A percentile compares a stretch with the other conserved stretches of the same genome.
Evolutionary conservation across 495 filamentous ascomycete genomes (phyloP).

Genomic region (Emericellopsis terricola): DNA sequence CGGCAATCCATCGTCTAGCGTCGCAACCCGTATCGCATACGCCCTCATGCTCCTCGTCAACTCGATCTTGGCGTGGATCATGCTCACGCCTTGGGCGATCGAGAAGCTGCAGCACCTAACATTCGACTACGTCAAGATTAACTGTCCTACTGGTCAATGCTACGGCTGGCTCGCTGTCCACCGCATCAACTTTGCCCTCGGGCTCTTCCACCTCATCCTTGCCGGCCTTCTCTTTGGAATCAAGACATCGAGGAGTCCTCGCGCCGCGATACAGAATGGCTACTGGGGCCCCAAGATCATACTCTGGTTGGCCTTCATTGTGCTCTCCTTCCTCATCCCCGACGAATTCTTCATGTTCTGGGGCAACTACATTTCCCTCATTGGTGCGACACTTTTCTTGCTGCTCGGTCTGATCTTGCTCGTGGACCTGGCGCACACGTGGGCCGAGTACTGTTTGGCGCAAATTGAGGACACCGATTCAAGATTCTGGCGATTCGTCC

Average conservation of each 20-base stretch:
- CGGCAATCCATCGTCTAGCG: too few species aligned
- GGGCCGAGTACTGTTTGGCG: slow-evolving; percentile 87
- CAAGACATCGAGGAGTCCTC: slow-evolving; percentile 65
- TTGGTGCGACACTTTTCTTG: slow-evolving; percentile 85
- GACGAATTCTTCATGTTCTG: slow-evolving; percentile 90
- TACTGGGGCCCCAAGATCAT: slow-evolving; percentile 74
- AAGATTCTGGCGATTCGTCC: slow-evolving; percentile 58
- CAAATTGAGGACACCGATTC: slow-evolving; percentile 89
- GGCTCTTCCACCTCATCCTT: slow-evolving; percentile 78
- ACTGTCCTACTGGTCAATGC: slow-evolving; percentile 78
- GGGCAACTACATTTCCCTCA: slow-evolving; percentile 82
- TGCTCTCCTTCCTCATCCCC: slow-evolving; percentile 87
- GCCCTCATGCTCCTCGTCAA: slow-evolving; percentile 91
- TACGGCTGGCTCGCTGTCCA: slow-evolving; percentile 93
- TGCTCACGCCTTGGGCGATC: slow-evolving; percentile 98
- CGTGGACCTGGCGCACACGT: slow-evolving; percentile 92
- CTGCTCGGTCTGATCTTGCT: slow-evolving; percentile 81
- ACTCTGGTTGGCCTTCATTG: slow-evolving; percentile 70
- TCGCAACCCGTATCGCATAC: slow-evolving; percentile 94
- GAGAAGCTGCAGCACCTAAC: slow-evolving; percentile 84
- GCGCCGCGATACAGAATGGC: slow-evolving; percentile 83
- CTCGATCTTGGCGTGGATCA: slow-evolving; percentile 93
- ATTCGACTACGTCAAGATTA: slow-evolving; percentile 87
- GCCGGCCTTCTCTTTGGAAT: slow-evolving; percentile 76
- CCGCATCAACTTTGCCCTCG: slow-evolving; percentile 92